Evolutionary conservation across 1,284 basidiomycete species (phyloP).

Genomic region (Boletus semigastroideus): DNA sequence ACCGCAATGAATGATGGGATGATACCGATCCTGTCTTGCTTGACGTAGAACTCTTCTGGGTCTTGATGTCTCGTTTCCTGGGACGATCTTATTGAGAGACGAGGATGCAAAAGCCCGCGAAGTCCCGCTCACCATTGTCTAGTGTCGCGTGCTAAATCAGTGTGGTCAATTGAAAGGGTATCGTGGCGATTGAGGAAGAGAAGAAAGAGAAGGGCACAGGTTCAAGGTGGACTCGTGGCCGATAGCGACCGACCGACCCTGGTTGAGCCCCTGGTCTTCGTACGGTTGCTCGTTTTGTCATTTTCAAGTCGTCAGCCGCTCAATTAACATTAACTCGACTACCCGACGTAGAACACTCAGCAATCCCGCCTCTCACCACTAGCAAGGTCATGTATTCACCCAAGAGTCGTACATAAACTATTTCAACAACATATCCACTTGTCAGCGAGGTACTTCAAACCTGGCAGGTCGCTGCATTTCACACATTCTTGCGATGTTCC

Average conservation of each 20-base stretch:
- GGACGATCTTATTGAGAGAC: slow-evolving; percentile 12
- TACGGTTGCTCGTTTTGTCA: slow-evolving; percentile 31
- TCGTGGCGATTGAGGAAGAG: slow-evolving; percentile 5
- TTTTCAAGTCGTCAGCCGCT: slow-evolving; percentile 32
- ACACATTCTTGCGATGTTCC: slow-evolving; percentile 35
- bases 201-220: slow-evolving; percentile 5
- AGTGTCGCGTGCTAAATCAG: slow-evolving; percentile 16
- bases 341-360: not conserved
- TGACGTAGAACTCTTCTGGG: slow-evolving; percentile 94
- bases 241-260: not conserved
- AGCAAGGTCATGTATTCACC: not conserved
- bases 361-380: not conserved
- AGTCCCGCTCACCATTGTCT: slow-evolving; percentile 22
- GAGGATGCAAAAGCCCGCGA: not conserved
- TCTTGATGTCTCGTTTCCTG: slow-evolving; percentile 75
- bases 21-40: slow-evolving; percentile 91
- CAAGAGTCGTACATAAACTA: not conserved
- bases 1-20: slow-evolving; percentile 28
- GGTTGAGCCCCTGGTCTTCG: slow-evolving; percentile 12
- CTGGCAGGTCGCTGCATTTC: not conserved
- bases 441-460: not conserved
- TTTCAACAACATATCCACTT: slow-evolving; percentile 9
- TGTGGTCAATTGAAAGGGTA: slow-evolving; percentile 2
- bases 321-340: slow-evolving; percentile 1
- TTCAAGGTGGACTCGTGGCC: slow-evolving; percentile 2